Evolutionary conservation across 169 alveolate genomes (phyloP).

Genomic region (Eimeria maxima): DNA sequence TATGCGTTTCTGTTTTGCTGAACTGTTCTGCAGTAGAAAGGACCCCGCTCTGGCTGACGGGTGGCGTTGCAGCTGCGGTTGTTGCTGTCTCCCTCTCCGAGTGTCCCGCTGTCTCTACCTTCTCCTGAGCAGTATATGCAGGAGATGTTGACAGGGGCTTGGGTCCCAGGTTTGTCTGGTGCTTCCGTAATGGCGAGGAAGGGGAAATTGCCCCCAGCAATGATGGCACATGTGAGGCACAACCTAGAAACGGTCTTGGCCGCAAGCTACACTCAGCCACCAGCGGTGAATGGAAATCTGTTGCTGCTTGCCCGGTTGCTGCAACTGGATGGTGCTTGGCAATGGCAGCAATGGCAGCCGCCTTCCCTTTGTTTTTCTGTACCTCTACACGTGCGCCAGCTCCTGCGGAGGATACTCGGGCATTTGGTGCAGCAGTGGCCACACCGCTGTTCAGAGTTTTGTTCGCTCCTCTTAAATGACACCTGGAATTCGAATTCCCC

Average conservation of each 20-base stretch:
- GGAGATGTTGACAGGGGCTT: not conserved
- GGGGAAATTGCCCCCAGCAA: not conserved
- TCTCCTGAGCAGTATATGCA: not conserved
- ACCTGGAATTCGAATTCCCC: not conserved
- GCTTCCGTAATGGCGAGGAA: not conserved
- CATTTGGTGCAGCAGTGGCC: not conserved
- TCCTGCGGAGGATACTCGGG: not conserved
- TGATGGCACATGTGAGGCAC: not conserved
- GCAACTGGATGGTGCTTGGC: not conserved
- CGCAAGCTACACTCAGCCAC: not conserved
- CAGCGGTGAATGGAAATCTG: slow-evolving; percentile 32
- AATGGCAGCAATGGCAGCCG: not conserved
- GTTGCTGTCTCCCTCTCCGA: slow-evolving; percentile 71
- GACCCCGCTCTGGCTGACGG: not conserved
- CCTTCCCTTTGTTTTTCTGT: not conserved
- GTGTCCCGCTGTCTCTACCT: slow-evolving; percentile 11
- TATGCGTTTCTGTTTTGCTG: not conserved
- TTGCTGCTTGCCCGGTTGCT: not conserved
- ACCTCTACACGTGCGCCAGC: not conserved
- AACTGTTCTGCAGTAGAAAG: not conserved
- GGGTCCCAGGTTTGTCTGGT: not conserved
- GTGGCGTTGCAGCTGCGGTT: slow-evolving; percentile 77
- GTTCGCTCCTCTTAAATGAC: not conserved
- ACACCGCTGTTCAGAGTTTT: not conserved
- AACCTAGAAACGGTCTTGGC: not conserved